These are phyloP conservation scores for Capsicum rhomboideum DNA, from an alignment of 257 asterid genomes.

Conservation along the genomic window DNA sequence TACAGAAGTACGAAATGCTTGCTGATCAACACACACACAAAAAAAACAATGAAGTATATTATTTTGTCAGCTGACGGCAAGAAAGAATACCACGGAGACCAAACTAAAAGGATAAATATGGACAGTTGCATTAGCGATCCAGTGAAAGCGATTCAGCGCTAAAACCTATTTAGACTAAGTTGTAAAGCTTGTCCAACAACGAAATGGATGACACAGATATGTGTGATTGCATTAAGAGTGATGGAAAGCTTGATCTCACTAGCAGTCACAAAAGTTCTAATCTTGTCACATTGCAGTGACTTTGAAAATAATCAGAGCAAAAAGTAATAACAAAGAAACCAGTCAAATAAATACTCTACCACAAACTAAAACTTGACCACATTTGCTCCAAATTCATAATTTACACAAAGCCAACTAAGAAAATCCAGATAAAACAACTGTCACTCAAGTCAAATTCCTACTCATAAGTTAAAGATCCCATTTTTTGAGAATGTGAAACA, in stretches of 20 bases:
- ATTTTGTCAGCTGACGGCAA: background rate
- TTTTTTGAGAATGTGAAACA: background rate
- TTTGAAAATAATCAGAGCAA: background rate
- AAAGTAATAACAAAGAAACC: background rate
- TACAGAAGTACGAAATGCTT: background rate
- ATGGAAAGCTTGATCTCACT: background rate
- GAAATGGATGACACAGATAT: background rate
- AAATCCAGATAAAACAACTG: background rate
- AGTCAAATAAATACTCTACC: background rate
- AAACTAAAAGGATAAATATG: background rate
- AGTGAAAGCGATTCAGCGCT: background rate
- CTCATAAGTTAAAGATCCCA: background rate
- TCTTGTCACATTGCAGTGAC: background rate
- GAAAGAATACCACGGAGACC: background rate
- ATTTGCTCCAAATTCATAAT: background rate
- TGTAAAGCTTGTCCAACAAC: background rate
- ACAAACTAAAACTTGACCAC: background rate
- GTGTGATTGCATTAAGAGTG: background rate
- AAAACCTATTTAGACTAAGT: background rate
- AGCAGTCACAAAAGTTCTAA: background rate
- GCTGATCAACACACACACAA: background rate
- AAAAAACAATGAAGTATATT: background rate
- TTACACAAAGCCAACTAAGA: background rate
- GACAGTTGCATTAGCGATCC: background rate
- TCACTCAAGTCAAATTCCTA: background rate